Percentiles rank a stretch among this genome's conserved stretches.
Conservation (phyloP, 805 yeast genomes). For the Candida quercuum region DNA sequence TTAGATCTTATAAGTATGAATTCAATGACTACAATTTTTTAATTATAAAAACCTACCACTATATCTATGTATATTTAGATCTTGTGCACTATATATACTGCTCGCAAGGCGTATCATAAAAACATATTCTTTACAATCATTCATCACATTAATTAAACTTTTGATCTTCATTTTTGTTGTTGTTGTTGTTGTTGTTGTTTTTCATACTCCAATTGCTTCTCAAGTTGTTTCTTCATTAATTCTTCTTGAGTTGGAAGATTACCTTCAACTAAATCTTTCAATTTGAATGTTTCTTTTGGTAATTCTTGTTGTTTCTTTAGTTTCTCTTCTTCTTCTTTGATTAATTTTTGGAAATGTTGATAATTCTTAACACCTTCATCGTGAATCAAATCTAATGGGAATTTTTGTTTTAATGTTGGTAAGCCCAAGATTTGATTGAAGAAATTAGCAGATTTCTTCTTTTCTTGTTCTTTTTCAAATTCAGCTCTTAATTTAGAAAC, state of each 20-base stretch:
- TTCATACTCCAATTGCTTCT: constrained; percentile 34
- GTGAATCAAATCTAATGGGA: constrained; percentile 81
- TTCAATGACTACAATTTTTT: constrained; percentile 1
- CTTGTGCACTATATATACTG: too few relatives aligned
- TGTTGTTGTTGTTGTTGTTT: constrained; percentile 18
- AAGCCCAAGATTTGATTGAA: constrained; percentile 63
- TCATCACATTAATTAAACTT: too few relatives aligned
- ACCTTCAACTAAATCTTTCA: constrained; percentile 80
- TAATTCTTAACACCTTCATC: constrained; percentile 91
- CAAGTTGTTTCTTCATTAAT: constrained; percentile 36
- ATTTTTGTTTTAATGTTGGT: constrained; percentile 40
- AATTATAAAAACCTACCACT: too few relatives aligned
- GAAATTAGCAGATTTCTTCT: constrained; percentile 41
- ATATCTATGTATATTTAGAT: too few relatives aligned
- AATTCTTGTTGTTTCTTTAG: constrained; percentile 62
- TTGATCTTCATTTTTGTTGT: too few relatives aligned
- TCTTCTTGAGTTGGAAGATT: constrained; percentile 77
- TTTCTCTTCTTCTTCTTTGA: constrained; percentile 76
- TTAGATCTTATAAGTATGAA: neutral
- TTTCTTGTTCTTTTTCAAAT: constrained; percentile 52
- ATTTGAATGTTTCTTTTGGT: constrained; percentile 77
- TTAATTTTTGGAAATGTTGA: constrained; percentile 70
- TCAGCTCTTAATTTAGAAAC: constrained; percentile 70
- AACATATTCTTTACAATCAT: too few relatives aligned
- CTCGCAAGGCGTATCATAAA: too few relatives aligned